A percentile compares a stretch with the other conserved stretches of the same genome.
Evolutionary conservation across 768 basidiomycete genomes (phyloP).

Genomic region (Boletus insuetus): DNA sequence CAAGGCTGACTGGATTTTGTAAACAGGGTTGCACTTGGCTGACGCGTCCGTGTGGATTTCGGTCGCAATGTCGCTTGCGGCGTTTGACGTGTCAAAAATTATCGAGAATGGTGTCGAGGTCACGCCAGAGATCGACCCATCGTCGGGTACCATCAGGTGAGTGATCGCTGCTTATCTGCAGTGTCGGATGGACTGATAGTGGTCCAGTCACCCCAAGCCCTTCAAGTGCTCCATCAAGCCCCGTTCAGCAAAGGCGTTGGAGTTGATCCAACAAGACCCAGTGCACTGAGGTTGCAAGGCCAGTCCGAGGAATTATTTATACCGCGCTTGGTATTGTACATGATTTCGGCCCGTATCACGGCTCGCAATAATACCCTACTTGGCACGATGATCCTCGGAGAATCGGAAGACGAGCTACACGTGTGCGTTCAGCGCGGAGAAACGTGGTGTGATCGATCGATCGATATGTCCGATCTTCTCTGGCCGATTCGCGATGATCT

Average conservation of each 20-base stretch:
- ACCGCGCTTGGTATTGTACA: no score
- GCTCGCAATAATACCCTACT: background rate
- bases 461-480: conserved; percentile 1
- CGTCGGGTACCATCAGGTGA: conserved; percentile 65
- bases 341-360: no score
- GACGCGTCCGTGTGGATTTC: conserved; percentile 49
- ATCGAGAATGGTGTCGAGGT: conserved; percentile 46
- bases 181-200: conserved; percentile 1
- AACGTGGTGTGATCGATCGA: background rate
- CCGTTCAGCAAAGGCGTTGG: conserved; percentile 55
- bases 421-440: conserved; percentile 1
- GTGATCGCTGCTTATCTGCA: background rate
- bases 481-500: background rate
- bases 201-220: conserved; percentile 53
- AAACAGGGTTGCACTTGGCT: conserved; percentile 48
- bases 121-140: conserved; percentile 54
- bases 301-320: no score
- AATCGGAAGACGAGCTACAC: background rate
- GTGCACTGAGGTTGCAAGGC: no score
- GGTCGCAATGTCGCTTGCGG: conserved; percentile 44
- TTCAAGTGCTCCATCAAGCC: conserved; percentile 60
- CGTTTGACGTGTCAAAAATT: conserved; percentile 45
- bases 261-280: conserved; percentile 50
- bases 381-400: conserved; percentile 12
- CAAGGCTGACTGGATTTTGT: conserved; percentile 5